phyloP scores from a whole-genome alignment of 441 rosid species.

The Gossypium schwendimanii region DNA sequence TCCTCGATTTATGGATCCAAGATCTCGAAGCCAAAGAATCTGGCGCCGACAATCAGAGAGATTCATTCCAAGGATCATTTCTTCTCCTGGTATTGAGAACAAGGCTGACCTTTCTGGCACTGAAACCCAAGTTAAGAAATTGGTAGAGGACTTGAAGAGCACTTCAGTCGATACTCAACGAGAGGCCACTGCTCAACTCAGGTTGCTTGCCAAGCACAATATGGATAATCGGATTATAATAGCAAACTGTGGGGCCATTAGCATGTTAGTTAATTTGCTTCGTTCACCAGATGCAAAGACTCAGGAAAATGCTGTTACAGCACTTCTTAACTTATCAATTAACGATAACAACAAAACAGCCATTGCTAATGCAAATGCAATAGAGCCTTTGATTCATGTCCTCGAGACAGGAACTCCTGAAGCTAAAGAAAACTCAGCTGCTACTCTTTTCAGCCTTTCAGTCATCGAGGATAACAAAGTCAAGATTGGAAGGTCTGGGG shows the following conservation, averaged over 20 bases:
- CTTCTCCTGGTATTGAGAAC: conserved; percentile 49
- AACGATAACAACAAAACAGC: conserved; percentile 71
- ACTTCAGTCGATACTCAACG: conserved; percentile 49
- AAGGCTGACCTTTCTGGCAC: conserved; percentile 65
- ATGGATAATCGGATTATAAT: conserved; percentile 74
- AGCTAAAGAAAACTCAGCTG: conserved; percentile 82
- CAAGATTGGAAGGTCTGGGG: conserved; percentile 78
- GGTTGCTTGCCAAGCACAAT: conserved; percentile 68
- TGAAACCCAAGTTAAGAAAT: conserved; percentile 56
- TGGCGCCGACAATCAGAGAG: conserved; percentile 59
- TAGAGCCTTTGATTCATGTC: conserved; percentile 67
- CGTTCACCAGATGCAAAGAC: conserved; percentile 42
- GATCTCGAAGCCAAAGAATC: conserved; percentile 45
- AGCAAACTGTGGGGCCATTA: conserved; percentile 64
- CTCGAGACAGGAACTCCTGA: conserved; percentile 67
- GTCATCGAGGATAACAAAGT: conserved; percentile 71
- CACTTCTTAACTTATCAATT: conserved; percentile 80
- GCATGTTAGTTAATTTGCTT: conserved; percentile 48
- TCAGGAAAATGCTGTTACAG: conserved; percentile 76
- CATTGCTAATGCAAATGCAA: conserved; percentile 64
- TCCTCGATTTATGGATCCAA: conserved; percentile 45
- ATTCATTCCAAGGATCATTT: conserved; percentile 56
- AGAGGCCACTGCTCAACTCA: conserved; percentile 42
- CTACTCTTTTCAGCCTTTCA: conserved; percentile 77
- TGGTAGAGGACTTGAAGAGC: conserved; percentile 57